phyloP scores from a whole-genome alignment of 805 yeast genomes.

The Yarrowia deformans region DNA sequence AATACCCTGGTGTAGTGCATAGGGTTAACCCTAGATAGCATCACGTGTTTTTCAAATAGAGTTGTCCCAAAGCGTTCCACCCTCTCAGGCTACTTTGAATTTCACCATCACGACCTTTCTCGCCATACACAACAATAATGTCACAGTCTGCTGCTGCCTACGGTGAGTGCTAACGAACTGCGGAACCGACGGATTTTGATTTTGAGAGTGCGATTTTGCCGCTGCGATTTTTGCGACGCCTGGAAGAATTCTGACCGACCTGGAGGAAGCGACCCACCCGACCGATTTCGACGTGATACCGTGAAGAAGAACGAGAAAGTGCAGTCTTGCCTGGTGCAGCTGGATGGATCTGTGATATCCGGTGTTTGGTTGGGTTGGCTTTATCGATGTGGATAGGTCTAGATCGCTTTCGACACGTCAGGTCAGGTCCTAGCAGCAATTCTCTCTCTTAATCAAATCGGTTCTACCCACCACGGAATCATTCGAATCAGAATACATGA shows the following conservation, averaged over 20 bases:
- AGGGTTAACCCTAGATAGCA: constrained; percentile 19
- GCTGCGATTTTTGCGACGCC: constrained; percentile 8
- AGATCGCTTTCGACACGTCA: neutral
- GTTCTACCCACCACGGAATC: neutral
- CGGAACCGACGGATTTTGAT: constrained; percentile 19
- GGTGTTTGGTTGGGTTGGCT: neutral
- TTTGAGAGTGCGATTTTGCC: constrained; percentile 15
- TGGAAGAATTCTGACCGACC: constrained; percentile 1
- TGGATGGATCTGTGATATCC: constrained; percentile 3
- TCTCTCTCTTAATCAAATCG: neutral
- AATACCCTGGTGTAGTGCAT: constrained; percentile 11
- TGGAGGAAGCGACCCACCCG: neutral
- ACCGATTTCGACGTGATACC: neutral
- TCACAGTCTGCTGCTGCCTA: constrained; percentile 85
- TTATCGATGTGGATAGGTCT: neutral
- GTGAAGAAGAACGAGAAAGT: neutral
- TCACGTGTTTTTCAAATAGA: constrained; percentile 28
- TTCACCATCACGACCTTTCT: constrained; percentile 38
- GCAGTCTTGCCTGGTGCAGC: neutral
- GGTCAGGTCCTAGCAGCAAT: neutral
- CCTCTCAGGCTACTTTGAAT: constrained; percentile 37
- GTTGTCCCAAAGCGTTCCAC: constrained; percentile 33
- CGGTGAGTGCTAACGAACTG: constrained; percentile 49
- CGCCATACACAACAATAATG: constrained; percentile 46
- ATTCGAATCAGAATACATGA: neutral